phyloP scores from a whole-genome alignment of 2,329 filamentous ascomycete species.

The Aspergillus quadricinctus region DNA sequence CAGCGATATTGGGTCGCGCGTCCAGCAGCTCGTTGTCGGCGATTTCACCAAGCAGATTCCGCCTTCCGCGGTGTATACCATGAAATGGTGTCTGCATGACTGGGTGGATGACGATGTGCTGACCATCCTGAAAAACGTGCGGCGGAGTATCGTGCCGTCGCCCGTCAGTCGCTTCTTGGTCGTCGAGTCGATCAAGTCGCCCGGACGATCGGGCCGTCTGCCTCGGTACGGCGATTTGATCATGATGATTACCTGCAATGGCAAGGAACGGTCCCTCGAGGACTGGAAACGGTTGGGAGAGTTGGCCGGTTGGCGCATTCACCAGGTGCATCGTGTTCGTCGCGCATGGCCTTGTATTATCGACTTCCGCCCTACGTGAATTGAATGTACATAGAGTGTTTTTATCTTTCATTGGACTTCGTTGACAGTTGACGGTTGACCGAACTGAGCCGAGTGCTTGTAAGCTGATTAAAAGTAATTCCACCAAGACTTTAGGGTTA shows the following conservation, averaged over 20 bases:
- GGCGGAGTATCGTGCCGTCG: neutral
- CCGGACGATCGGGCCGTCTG: neutral
- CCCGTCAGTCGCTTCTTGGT: neutral
- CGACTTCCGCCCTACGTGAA: neutral
- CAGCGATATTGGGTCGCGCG: neutral
- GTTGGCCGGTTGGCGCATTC: neutral
- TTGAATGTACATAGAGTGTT: neutral
- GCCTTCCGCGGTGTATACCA: neutral
- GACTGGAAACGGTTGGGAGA: neutral
- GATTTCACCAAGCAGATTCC: neutral
- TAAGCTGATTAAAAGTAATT: too few species aligned
- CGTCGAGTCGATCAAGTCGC: neutral
- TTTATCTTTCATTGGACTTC: too few species aligned
- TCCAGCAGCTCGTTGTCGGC: neutral
- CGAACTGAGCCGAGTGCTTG: too few species aligned
- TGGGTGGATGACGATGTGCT: neutral
- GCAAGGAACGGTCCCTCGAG: neutral
- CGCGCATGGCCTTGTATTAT: neutral
- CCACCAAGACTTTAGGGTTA: too few species aligned
- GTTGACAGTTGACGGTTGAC: too few species aligned
- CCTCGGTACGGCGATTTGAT: neutral
- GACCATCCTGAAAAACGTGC: neutral
- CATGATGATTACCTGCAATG: neutral
- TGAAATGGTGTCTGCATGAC: slow-evolving; percentile 1
- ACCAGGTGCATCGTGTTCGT: neutral